phyloP scores from a whole-genome alignment of 2,329 filamentous ascomycete genomes.

The Xylariaceae sp. region DNA sequence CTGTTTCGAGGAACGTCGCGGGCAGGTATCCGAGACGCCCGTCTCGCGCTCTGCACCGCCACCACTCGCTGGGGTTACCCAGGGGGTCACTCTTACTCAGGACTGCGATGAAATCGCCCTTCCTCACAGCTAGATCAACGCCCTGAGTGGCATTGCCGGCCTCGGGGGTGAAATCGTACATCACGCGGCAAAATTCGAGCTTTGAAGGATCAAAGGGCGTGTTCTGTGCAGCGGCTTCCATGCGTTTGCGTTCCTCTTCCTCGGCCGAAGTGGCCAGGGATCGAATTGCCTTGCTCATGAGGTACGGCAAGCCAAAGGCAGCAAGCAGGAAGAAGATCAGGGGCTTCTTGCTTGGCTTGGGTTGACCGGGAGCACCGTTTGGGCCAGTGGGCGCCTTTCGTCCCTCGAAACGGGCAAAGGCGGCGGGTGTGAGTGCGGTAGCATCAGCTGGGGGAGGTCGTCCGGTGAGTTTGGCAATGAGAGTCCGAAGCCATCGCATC shows the following conservation, averaged over 20 bases:
- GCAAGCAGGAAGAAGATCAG: slow-evolving; percentile 93
- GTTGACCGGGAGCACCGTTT: slow-evolving; percentile 56
- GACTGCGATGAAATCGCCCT: slow-evolving; percentile 92
- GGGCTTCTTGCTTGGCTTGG: slow-evolving; percentile 84
- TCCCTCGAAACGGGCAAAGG: slow-evolving; percentile 84
- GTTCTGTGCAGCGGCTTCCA: slow-evolving; percentile 44
- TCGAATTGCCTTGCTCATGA: slow-evolving; percentile 94
- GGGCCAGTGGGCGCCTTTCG: slow-evolving; percentile 41
- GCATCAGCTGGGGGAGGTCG: slow-evolving; percentile 83
- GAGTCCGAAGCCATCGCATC: slow-evolving; percentile 87
- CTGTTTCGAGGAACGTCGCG: slow-evolving; percentile 78
- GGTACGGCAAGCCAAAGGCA: slow-evolving; percentile 88
- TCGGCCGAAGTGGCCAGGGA: slow-evolving; percentile 77
- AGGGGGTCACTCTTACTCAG: slow-evolving; percentile 87
- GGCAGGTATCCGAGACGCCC: slow-evolving; percentile 89
- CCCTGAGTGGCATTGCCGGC: slow-evolving; percentile 53
- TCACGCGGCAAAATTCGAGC: slow-evolving; percentile 89
- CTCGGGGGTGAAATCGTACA: slow-evolving; percentile 91
- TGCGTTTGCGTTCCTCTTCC: slow-evolving; percentile 62
- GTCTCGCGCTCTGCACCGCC: slow-evolving; percentile 86
- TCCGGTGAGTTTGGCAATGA: slow-evolving; percentile 87
- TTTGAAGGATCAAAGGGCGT: slow-evolving; percentile 74
- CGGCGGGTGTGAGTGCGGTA: slow-evolving; percentile 77
- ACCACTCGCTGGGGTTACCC: slow-evolving; percentile 92
- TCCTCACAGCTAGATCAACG: slow-evolving; percentile 85